Evolutionary conservation across 768 basidiomycete genomes (phyloP), one percentile per base, ranked within the genome.

Genomic region (Rhizopogon vinicolor): DNA sequence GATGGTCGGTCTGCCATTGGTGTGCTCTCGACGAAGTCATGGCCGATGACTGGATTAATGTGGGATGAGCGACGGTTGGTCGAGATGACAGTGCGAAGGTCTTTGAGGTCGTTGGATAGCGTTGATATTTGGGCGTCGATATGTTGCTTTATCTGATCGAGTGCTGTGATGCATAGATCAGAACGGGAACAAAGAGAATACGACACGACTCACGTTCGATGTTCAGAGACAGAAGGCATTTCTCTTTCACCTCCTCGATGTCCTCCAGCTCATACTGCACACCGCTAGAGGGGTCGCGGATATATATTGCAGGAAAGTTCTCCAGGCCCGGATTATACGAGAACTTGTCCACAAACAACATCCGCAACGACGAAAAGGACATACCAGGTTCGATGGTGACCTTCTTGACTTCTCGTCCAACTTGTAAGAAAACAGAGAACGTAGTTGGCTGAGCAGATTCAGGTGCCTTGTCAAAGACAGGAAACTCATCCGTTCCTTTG

Each of bases 141-240:
- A 67, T 99, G 96, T 65, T 98, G 93, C 68, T 96, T 98, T 70
- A 99, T 96, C 68, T 98, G 96, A 71, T 99, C 95, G 53, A 98
- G 85, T 22, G 93, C 96, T 99, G 18, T 57, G 53, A 56, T 52
- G 41, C 28, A 45, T 40, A 64, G 51, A 60, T 54, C 41, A 53
- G 18, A 10, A 58, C 25, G 54, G 28, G 6, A 35, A 58, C 25
- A n/a, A 37, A n/a, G 8, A 19, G 39, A 14, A 60, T 44, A n/a
- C 18, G 43, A 43, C 10, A 22, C 16, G 10, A 84, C 95, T 72
- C 71, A 98, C 96, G 91, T 80, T 98, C 96, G 56, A 99, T 94
- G 62, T 98, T 97, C 46, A 99, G 75, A 44, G 91, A 95, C 48
- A 99, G 73, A 18, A 98, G 69, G 66, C 89, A 91, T 58, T 86